phyloP scores from a whole-genome alignment of 2,329 filamentous ascomycete genomes.

The Talaromyces sp. region DNA sequence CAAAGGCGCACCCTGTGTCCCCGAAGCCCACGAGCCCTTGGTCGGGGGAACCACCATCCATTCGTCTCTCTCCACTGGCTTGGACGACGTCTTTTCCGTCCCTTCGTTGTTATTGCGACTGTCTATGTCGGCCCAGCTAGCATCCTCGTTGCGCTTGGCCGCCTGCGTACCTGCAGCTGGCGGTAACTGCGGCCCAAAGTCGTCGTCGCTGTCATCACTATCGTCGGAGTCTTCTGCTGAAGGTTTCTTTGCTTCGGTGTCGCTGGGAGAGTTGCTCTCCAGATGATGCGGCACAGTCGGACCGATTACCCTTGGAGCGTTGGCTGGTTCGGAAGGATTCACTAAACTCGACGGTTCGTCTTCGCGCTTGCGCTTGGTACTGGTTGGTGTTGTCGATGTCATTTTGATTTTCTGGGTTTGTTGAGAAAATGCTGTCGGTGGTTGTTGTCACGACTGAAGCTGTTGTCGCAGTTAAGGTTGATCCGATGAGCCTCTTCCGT shows the following conservation, averaged over 20 bases:
- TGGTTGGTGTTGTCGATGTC: not conserved
- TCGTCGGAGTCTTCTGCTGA: conserved; percentile 9
- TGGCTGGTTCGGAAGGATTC: not conserved
- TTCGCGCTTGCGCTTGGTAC: not conserved
- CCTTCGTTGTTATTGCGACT: not conserved
- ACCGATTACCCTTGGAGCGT: not conserved
- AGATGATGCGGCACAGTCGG: not conserved
- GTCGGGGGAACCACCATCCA: conserved; percentile 72
- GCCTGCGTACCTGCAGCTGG: conserved; percentile 4
- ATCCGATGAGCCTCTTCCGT: not conserved
- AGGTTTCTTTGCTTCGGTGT: not conserved
- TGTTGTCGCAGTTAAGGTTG: not conserved
- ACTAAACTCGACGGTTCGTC: not conserved
- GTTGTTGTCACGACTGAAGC: not conserved
- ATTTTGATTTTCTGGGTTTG: not conserved
- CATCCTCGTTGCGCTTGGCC: not conserved
- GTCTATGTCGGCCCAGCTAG: not conserved
- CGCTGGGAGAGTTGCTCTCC: not conserved
- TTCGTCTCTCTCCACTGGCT: conserved; percentile 59
- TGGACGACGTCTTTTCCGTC: not conserved
- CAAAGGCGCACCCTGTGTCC: conserved; percentile 75
- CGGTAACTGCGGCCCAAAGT: conserved; percentile 28
- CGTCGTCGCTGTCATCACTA: conserved; percentile 34
- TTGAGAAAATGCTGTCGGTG: not conserved
- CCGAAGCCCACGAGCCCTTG: conserved; percentile 45